Evolutionary conservation across 2,329 filamentous ascomycete genomes (phyloP).

Genomic region (Microdochium trichocladiopsis): DNA sequence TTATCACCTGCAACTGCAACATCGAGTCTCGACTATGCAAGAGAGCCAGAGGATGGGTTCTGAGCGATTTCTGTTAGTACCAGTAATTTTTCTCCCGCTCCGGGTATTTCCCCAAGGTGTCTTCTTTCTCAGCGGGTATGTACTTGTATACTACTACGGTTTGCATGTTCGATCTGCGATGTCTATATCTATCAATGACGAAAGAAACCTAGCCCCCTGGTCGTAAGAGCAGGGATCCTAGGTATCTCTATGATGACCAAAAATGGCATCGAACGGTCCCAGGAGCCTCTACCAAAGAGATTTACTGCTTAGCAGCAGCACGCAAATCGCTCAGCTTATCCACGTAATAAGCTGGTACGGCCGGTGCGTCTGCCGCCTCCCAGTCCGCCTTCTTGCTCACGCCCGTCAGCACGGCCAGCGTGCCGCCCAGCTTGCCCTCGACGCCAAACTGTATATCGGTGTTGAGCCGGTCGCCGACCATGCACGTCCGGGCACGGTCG

Average conservation of each 20-base stretch:
- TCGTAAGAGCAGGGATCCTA: too few species aligned
- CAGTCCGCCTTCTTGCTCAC: constrained; percentile 83
- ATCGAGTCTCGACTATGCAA: neutral
- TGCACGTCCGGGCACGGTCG: constrained; percentile 77
- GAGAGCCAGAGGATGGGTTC: too few species aligned
- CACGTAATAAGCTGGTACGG: constrained; percentile 76
- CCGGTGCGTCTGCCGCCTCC: constrained; percentile 58
- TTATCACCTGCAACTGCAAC: neutral
- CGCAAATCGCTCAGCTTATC: constrained; percentile 76
- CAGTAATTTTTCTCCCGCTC: too few species aligned
- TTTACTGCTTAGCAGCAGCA: constrained; percentile 11
- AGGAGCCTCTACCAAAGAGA: neutral
- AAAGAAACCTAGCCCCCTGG: too few species aligned
- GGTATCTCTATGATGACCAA: too few species aligned
- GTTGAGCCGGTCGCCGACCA: constrained; percentile 90
- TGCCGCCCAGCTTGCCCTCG: constrained; percentile 84
- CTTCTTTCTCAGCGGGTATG: too few species aligned
- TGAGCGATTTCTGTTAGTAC: too few species aligned
- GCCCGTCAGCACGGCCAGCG: constrained; percentile 83
- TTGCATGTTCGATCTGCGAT: too few species aligned
- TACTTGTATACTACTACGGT: too few species aligned
- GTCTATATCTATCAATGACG: too few species aligned
- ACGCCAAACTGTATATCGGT: constrained; percentile 96
- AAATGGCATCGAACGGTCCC: too few species aligned
- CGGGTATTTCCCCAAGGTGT: too few species aligned